Evolutionary conservation across 306 rosid species (phyloP).

Genomic region (Comarum palustre): DNA sequence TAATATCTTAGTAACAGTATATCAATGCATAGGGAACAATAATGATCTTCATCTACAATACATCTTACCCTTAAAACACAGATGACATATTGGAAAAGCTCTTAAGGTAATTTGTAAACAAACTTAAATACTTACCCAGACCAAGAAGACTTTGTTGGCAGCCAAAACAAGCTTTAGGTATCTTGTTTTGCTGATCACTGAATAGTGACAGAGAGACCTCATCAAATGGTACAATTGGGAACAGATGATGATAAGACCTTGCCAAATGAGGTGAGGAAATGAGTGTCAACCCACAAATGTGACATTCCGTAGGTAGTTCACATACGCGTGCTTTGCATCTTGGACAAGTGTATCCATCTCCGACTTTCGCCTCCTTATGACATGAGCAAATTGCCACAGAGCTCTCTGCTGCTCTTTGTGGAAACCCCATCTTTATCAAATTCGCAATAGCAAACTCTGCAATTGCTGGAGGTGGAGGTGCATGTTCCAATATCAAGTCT

Average conservation of each 20-base stretch:
- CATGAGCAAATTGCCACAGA: slow-evolving; percentile 86
- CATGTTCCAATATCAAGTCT: slow-evolving; percentile 88
- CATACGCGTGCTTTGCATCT: slow-evolving; percentile 96
- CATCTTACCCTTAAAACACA: neutral
- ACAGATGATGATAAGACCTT: slow-evolving; percentile 95
- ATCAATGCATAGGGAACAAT: neutral
- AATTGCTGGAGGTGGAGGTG: slow-evolving; percentile 97
- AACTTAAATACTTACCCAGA: slow-evolving; percentile 47
- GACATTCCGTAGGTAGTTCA: slow-evolving; percentile 94
- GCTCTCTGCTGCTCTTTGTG: slow-evolving; percentile 94
- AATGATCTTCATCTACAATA: neutral
- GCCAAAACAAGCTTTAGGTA: slow-evolving; percentile 70
- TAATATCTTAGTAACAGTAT: neutral
- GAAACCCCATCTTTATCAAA: slow-evolving; percentile 96
- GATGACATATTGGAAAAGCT: neutral
- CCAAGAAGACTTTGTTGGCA: slow-evolving; percentile 70
- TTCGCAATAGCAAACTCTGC: slow-evolving; percentile 88
- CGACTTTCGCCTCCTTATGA: slow-evolving; percentile 84
- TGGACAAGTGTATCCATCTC: slow-evolving; percentile 92
- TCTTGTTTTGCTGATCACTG: slow-evolving; percentile 40
- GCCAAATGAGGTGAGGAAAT: slow-evolving; percentile 97
- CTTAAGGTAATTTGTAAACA: neutral
- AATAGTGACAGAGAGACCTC: slow-evolving; percentile 58
- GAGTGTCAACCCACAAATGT: slow-evolving; percentile 87
- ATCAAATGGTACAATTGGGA: slow-evolving; percentile 85